phyloP scores from a whole-genome alignment of 2,329 filamentous ascomycete genomes.

The Nemania serpens region DNA sequence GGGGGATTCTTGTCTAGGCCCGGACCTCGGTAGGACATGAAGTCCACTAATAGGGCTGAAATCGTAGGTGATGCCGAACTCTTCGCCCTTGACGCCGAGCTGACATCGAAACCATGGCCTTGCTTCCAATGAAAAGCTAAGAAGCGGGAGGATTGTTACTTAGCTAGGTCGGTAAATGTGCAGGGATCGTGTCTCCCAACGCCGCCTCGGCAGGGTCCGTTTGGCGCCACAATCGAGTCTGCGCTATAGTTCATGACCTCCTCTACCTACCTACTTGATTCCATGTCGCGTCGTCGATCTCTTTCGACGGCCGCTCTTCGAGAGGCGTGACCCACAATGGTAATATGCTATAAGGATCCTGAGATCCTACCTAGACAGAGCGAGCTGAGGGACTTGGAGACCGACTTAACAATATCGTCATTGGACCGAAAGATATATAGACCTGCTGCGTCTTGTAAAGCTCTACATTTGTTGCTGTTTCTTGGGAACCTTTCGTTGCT shows the following conservation, averaged over 20 bases:
- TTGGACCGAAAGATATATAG: slow-evolving; percentile 4
- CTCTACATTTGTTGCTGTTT: background rate
- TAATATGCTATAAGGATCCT: slow-evolving; percentile 15
- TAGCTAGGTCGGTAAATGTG: slow-evolving; percentile 3
- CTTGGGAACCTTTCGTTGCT: background rate
- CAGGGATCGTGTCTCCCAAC: slow-evolving; percentile 13
- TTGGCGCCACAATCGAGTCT: slow-evolving; percentile 14
- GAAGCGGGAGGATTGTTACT: background rate
- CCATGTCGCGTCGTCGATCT: slow-evolving; percentile 20
- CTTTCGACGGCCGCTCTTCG: slow-evolving; percentile 11
- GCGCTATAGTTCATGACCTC: slow-evolving; percentile 5
- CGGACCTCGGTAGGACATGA: background rate
- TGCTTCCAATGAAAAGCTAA: background rate
- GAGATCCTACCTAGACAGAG: slow-evolving; percentile 1
- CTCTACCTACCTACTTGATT: slow-evolving; percentile 6
- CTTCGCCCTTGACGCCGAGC: background rate
- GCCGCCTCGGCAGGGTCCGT: slow-evolving; percentile 14
- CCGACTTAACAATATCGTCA: slow-evolving; percentile 1
- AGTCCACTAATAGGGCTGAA: slow-evolving; percentile 3
- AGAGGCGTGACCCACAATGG: slow-evolving; percentile 20
- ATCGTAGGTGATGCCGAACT: background rate
- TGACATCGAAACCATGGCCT: background rate
- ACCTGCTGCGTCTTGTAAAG: background rate
- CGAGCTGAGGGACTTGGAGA: background rate
- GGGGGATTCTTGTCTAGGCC: background rate